These are phyloP conservation scores for Xylariaceae sp. DNA, from an alignment of 2,329 filamentous ascomycete genomes.

Conservation along the genomic window DNA sequence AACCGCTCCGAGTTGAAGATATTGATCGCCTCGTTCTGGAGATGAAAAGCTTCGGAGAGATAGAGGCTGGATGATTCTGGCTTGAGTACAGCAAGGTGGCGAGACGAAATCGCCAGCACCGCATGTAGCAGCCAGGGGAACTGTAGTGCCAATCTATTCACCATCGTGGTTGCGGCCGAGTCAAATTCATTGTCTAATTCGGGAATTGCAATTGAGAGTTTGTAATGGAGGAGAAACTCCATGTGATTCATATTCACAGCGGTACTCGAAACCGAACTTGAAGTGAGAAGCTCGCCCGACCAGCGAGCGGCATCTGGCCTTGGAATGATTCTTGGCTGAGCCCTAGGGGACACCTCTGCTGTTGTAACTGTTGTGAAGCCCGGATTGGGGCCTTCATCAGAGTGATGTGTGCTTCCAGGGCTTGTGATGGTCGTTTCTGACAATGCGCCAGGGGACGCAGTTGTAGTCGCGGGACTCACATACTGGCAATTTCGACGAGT, in stretches of 20 bases:
- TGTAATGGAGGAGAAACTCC: slow-evolving; percentile 45
- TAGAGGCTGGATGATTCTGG: slow-evolving; percentile 35
- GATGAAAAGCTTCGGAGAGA: slow-evolving; percentile 34
- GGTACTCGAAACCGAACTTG: slow-evolving; percentile 9
- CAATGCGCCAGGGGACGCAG: slow-evolving; percentile 1
- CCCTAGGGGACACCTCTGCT: not conserved
- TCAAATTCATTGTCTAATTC: slow-evolving; percentile 25
- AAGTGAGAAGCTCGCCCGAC: not conserved
- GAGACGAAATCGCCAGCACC: slow-evolving; percentile 46
- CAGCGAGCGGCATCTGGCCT: not conserved
- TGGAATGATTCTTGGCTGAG: not conserved
- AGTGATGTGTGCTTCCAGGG: not conserved
- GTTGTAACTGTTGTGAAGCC: not conserved
- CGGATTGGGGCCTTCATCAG: not conserved
- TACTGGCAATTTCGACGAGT: slow-evolving; percentile 40
- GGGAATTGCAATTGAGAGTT: slow-evolving; percentile 37
- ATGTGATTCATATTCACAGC: slow-evolving; percentile 44
- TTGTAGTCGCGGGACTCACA: not conserved
- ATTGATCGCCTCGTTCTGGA: slow-evolving; percentile 44
- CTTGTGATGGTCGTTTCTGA: not conserved
- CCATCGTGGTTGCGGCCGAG: slow-evolving; percentile 26
- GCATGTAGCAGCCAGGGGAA: slow-evolving; percentile 46
- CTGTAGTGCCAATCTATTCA: slow-evolving; percentile 34
- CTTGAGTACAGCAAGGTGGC: slow-evolving; percentile 42
- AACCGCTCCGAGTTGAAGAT: slow-evolving; percentile 40